Evolutionary conservation across 306 rosid genomes (phyloP).

Genomic region (Quercus wislizeni): DNA sequence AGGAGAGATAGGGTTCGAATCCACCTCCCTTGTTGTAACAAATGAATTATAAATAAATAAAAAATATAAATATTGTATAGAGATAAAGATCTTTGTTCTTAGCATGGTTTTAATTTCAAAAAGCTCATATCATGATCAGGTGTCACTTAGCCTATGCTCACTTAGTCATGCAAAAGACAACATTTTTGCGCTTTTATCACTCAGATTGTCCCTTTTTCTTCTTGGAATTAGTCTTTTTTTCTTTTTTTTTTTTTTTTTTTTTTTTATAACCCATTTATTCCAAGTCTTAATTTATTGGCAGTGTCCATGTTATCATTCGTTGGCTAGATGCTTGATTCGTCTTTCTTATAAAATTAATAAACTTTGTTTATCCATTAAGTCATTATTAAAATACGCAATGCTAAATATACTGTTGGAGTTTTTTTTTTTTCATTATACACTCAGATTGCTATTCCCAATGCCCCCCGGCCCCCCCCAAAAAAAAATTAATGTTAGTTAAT

Average conservation of each 20-base stretch:
- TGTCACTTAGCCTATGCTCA: constrained; percentile 1
- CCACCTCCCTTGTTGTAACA: no score
- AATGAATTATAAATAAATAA: no score
- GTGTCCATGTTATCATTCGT: neutral
- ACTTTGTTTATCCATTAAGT: neutral
- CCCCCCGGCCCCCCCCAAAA: neutral
- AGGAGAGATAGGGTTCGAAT: no score
- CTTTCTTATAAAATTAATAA: neutral
- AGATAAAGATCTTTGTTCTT: neutral
- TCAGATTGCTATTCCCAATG: neutral
- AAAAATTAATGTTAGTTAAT: neutral
- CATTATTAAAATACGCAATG: neutral
- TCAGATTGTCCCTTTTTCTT: neutral
- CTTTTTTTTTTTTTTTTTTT: neutral
- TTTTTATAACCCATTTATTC: neutral
- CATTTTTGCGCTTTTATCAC: neutral
- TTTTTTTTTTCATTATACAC: neutral
- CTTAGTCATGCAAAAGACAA: neutral
- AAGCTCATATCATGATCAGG: neutral
- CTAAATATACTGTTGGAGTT: neutral
- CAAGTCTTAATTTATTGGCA: neutral
- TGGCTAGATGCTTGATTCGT: neutral
- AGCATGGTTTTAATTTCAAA: neutral
- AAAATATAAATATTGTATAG: neutral
- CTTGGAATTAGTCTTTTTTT: neutral